A percentile compares a stretch with the other conserved stretches of the same genome.
Conservation (phyloP, 768 basidiomycete species). For the Boletus patriciae region DNA sequence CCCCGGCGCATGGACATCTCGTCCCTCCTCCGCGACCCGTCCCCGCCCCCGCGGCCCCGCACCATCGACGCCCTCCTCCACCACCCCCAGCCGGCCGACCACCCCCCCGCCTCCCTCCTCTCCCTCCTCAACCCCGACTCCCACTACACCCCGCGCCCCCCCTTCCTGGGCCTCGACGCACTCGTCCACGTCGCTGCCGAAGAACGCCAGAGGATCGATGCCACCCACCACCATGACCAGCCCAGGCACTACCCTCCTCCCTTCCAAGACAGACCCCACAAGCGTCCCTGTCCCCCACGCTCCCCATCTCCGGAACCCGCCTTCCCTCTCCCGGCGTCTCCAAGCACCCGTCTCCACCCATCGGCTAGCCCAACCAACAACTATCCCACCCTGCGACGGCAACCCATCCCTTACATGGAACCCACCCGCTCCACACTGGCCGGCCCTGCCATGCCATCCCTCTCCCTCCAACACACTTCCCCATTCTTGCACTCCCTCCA, state of each 20-base stretch:
- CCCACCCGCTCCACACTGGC: slow-evolving; percentile 8
- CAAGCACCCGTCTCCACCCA: slow-evolving; percentile 15
- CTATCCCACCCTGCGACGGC: slow-evolving; percentile 27
- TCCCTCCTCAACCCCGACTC: slow-evolving; percentile 19
- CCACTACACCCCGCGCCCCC: neutral
- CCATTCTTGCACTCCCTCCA: slow-evolving; percentile 16
- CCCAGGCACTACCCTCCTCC: slow-evolving; percentile 2
- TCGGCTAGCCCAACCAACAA: slow-evolving; percentile 22
- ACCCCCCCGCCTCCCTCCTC: slow-evolving; percentile 17
- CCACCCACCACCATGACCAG: slow-evolving; percentile 28
- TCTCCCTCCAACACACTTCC: slow-evolving; percentile 13
- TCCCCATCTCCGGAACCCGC: slow-evolving; percentile 12
- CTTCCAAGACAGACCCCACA: slow-evolving; percentile 21
- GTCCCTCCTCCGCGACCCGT: slow-evolving; percentile 56
- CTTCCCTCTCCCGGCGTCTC: slow-evolving; percentile 15
- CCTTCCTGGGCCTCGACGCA: slow-evolving; percentile 51
- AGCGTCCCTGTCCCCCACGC: slow-evolving; percentile 18
- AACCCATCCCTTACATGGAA: slow-evolving; percentile 14
- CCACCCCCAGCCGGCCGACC: slow-evolving; percentile 4
- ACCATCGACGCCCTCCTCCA: slow-evolving; percentile 23
- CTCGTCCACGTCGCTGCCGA: slow-evolving; percentile 71
- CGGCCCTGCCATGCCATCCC: neutral
- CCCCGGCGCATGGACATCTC: slow-evolving; percentile 75
- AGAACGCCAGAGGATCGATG: slow-evolving; percentile 53
- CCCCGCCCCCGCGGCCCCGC: slow-evolving; percentile 12